These are phyloP conservation scores for Eucalyptus dawsonii DNA, from an alignment of 345 rosid genomes.

Conservation along the genomic window DNA sequence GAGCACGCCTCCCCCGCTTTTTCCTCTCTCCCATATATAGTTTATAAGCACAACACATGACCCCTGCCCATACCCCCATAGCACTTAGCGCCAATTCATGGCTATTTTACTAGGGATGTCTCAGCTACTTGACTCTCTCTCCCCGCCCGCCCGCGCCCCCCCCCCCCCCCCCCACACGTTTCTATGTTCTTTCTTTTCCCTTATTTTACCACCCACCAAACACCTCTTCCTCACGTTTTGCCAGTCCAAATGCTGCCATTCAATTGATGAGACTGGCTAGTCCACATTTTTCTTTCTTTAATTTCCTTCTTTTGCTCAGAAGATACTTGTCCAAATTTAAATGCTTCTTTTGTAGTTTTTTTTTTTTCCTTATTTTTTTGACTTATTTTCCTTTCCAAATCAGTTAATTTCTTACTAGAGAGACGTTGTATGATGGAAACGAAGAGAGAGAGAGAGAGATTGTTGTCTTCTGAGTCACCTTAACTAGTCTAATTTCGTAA, in stretches of 20 bases:
- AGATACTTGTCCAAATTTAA: neutral
- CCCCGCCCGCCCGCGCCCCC: neutral
- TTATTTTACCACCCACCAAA: neutral
- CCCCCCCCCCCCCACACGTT: neutral
- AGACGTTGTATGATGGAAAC: neutral
- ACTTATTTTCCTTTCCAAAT: neutral
- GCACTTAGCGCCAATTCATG: neutral
- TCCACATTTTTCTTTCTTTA: neutral
- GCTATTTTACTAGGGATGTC: neutral
- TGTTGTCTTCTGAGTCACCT: neutral
- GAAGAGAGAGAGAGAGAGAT: neutral
- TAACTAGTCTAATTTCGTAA: neutral
- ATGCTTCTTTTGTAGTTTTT: neutral
- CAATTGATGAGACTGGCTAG: neutral
- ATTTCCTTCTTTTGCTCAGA: neutral
- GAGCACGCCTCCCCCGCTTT: conserved; percentile 7
- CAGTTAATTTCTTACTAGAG: neutral
- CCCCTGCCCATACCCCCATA: neutral
- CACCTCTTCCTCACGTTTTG: neutral
- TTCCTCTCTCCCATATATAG: neutral
- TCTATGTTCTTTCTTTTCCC: neutral
- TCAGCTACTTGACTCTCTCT: neutral
- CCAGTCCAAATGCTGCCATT: neutral
- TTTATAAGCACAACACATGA: neutral
- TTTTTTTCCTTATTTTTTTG: neutral